phyloP scores from a whole-genome alignment of 2,329 filamentous ascomycete species.

The Conoideocrella luteorostrata region DNA sequence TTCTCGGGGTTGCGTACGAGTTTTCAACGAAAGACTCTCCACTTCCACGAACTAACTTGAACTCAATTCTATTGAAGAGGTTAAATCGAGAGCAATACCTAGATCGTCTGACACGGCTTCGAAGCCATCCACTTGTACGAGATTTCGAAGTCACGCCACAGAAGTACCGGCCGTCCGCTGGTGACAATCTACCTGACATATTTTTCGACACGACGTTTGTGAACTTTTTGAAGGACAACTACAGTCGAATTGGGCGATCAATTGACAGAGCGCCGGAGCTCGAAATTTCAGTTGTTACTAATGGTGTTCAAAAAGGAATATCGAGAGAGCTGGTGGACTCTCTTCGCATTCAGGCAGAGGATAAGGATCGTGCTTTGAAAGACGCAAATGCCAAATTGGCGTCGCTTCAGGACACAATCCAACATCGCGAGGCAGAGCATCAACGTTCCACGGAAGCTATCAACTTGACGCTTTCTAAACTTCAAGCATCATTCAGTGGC shows the following conservation, averaged over 20 bases:
- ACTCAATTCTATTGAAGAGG: conserved; percentile 68
- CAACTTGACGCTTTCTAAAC: conserved; percentile 15
- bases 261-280: conserved; percentile 87
- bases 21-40: conserved; percentile 97
- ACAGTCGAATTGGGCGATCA: conserved; percentile 73
- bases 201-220: conserved; percentile 84
- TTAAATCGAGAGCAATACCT: conserved; percentile 85
- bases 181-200: conserved; percentile 62
- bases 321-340: conserved; percentile 91
- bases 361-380: conserved; percentile 53
- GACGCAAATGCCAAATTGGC: conserved; percentile 39
- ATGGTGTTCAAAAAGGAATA: conserved; percentile 79
- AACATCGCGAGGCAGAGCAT: conserved; percentile 70
- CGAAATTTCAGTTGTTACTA: conserved; percentile 74
- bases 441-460: conserved; percentile 56
- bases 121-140: conserved; percentile 70
- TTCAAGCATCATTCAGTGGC: conserved; percentile 24
- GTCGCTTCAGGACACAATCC: conserved; percentile 47
- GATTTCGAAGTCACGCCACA: conserved; percentile 86
- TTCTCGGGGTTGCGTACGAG: conserved; percentile 87
- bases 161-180: conserved; percentile 44
- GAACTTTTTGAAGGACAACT: conserved; percentile 94
- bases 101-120: conserved; percentile 69
- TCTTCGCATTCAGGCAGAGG: conserved; percentile 68
- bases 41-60: conserved; percentile 72